Base-by-base conservation (phyloP, 2,329 filamentous ascomycete genomes). In the Alternaria novae-zelandiae region DNA sequence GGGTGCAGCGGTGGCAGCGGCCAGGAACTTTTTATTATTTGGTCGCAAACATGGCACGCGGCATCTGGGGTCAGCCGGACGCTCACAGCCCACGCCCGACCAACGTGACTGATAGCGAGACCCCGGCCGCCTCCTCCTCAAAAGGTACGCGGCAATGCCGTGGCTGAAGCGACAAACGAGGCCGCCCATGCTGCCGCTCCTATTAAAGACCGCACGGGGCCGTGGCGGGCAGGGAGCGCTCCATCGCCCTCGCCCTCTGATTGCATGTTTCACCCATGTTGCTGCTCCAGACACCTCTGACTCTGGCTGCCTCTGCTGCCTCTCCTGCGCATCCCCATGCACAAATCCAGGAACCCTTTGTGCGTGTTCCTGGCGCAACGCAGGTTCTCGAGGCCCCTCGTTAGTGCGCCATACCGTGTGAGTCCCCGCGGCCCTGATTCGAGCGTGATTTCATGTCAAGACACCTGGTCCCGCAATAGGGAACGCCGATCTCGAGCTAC, bases 361-460 rank as follows among this genome's bases (percentile, higher is more conserved):
- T 70, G 71, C 63, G 56, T 68, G 71, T 71, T 65, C 71, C 71
- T 71, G 71, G 67, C 71, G 63, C 68, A 59, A 64, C 57, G 63
- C 63, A 55, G 47, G 55, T 54, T 54, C 49, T 62, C 59, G 59
- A 68, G 66, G 57, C 57, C 58, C 53, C 47, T 45, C 51, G 41
- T 45, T 72, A 69, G 67, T 65, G 65, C 57, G 56, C 50, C 66
- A 59, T 59, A 57, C 49, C 61, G 55, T 61, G 58, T 57, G 58
- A 43, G 56, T 20, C 61, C 61, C 61, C 63, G 68, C 62, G 51
- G 30, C 36, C 59, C 59, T 71, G 69, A 71, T 70, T 72, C 70
- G 71, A 70, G 70, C 69, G 60, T 61, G 47, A 63, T 56, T 41
- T 59, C 43, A 61, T 32, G 63, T 55, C 56, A 55, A 65, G 62